Evolutionary conservation across 306 rosid genomes (phyloP).

Genomic region (Vigna reflexopilosa): DNA sequence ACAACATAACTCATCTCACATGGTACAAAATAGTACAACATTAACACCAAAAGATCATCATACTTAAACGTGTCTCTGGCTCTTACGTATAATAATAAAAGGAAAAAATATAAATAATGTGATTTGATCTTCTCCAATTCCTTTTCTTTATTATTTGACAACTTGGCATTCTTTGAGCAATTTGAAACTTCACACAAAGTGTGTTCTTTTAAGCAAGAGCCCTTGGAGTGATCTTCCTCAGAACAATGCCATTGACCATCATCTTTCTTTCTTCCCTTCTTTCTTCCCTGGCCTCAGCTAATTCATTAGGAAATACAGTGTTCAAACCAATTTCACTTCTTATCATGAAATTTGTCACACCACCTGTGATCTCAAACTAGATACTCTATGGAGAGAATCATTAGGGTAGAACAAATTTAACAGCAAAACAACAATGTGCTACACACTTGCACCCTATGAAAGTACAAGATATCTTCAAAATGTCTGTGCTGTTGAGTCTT

Average conservation of each 20-base stretch:
- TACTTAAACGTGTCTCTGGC: neutral
- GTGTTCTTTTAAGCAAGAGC: too few species aligned
- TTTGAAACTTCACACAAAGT: neutral
- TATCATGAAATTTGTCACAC: neutral
- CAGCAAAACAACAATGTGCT: neutral
- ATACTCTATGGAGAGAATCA: neutral
- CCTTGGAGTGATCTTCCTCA: neutral
- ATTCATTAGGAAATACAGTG: neutral
- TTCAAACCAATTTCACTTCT: constrained; percentile 7
- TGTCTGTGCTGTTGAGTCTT: constrained; percentile 40
- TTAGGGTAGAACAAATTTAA: neutral
- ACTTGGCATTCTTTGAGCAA: constrained; percentile 24
- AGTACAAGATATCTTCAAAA: constrained; percentile 33
- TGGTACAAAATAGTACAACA: neutral
- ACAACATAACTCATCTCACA: neutral
- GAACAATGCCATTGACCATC: neutral
- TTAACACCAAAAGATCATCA: constrained; percentile 4
- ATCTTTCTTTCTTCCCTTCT: neutral
- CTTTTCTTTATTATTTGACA: neutral
- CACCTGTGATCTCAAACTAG: neutral
- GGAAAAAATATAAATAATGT: neutral
- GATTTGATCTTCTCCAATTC: neutral
- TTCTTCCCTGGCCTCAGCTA: neutral
- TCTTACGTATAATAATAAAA: neutral
- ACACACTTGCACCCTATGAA: neutral